Conservation (phyloP, 805 yeast genomes). For the Lipomyces yamadae region DNA sequence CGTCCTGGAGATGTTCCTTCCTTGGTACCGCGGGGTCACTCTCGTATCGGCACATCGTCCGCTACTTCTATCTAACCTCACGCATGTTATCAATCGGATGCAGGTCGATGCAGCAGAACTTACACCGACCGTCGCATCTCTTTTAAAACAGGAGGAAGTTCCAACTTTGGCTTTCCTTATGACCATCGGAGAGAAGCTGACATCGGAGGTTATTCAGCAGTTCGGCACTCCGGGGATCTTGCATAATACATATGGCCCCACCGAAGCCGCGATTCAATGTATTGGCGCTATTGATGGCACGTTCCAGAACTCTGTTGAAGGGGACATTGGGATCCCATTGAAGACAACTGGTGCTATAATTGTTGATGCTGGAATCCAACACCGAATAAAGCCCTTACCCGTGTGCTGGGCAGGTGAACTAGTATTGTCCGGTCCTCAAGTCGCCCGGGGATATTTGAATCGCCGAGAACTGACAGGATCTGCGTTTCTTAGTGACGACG, state of each 20-base stretch:
- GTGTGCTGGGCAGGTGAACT: constrained; percentile 42
- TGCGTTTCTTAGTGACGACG: constrained; percentile 30
- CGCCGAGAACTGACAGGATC: constrained; percentile 38
- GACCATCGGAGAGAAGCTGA: constrained; percentile 40
- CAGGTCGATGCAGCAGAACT: constrained; percentile 37
- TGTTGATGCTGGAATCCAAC: constrained; percentile 13
- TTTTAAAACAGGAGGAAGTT: constrained; percentile 23
- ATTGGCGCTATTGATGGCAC: constrained; percentile 36
- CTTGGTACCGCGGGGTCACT: constrained; percentile 33
- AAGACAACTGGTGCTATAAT: constrained; percentile 29
- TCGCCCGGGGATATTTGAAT: constrained; percentile 42
- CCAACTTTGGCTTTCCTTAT: constrained; percentile 29
- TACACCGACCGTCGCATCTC: constrained; percentile 40
- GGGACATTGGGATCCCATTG: constrained; percentile 38
- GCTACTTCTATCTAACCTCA: constrained; percentile 30
- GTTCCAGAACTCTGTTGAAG: constrained; percentile 12
- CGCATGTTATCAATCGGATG: constrained; percentile 21
- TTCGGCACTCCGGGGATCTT: constrained; percentile 34
- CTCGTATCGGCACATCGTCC: constrained; percentile 35
- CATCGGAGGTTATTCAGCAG: constrained; percentile 30
- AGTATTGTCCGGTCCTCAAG: constrained; percentile 42
- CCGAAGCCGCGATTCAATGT: constrained; percentile 41
- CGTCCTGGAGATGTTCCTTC: constrained; percentile 40
- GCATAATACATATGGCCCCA: constrained; percentile 41
- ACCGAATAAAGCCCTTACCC: constrained; percentile 34